Conservation (phyloP, 768 basidiomycete genomes). For the Coprinopsis strossmayeri region DNA sequence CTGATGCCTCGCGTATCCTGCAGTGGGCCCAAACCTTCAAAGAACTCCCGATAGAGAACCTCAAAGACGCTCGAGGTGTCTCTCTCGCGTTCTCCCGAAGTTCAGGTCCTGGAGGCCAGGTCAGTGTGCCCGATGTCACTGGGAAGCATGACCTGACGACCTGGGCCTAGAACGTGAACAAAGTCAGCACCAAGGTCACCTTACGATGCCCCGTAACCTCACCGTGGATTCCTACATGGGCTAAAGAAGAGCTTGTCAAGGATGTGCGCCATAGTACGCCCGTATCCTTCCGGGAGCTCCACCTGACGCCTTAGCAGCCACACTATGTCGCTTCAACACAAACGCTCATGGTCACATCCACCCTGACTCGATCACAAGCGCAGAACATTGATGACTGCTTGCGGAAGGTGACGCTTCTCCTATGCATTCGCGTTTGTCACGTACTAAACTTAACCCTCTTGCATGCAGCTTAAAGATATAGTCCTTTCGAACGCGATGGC, state of each 20-base stretch:
- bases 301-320: slow-evolving; percentile 32
- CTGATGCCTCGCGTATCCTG: neutral
- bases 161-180: slow-evolving; percentile 68
- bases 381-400: slow-evolving; percentile 72
- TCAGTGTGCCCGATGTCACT: too few relatives aligned
- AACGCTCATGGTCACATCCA: slow-evolving; percentile 65
- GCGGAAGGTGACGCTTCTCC: slow-evolving; percentile 57
- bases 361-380: slow-evolving; percentile 66
- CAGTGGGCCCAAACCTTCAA: slow-evolving; percentile 50
- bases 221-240: slow-evolving; percentile 69
- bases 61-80: slow-evolving; percentile 29
- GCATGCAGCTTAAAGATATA: slow-evolving; percentile 44
- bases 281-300: neutral
- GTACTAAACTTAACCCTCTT: neutral
- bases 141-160: too few relatives aligned
- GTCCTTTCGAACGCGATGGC: slow-evolving; percentile 41
- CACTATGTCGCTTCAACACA: slow-evolving; percentile 63
- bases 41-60: slow-evolving; percentile 35
- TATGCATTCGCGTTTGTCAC: too few relatives aligned
- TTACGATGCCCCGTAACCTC: slow-evolving; percentile 52
- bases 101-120: slow-evolving; percentile 84
- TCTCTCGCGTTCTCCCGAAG: slow-evolving; percentile 69
- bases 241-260: slow-evolving; percentile 42
- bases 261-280: slow-evolving; percentile 24
- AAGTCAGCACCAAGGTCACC: slow-evolving; percentile 80